Base-by-base conservation (phyloP, 1,284 basidiomycete species). In the Ceratobasidium sp. region DNA sequence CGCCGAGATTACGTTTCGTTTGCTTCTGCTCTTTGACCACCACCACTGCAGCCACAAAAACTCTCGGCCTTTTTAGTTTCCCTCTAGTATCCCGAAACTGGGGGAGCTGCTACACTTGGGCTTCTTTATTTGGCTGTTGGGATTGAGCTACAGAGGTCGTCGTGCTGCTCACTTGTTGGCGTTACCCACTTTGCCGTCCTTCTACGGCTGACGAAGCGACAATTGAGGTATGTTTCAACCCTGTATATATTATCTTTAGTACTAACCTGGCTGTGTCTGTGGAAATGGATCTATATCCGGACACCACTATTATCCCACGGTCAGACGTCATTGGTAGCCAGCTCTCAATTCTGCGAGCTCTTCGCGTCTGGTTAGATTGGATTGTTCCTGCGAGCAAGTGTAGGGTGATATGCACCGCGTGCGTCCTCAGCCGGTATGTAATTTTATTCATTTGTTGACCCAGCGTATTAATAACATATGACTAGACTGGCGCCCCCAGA, bases 81-180 rank as follows among this genome's bases (percentile, higher is more conserved):
- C 4, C 2, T 8, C 37, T 37, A 8, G 37, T 37, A 37, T 37
- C 37, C 8, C 37, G n/a, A n/a, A n/a, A n/a, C n/a, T n/a, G n/a
- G n/a, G n/a, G 8, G 37, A 37, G 37, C 4, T 37, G 8, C 37
- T 37, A 8, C 2, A 37, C 37, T 37, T 3, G 8, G 37, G 37
- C 69, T 57, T 4, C 69, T 29, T 46, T 73, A 56, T 34, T 57
- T 57, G n/a, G 15, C 69, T 57, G 7, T 73, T 57, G 5, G 56
- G 62, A 25, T 29, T 73, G 25, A 57, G 69, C 29, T 57, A 62
- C 19, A n/a, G 40, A 17, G 43, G n/a, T 17, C 22, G 17, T 46
- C 69, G n/a, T n/a, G 44, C 32, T 57, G 69, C 46, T 73, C 69
- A 19, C 56, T 57, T 17, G 49, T 49, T 71, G 69, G 69, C 61